Base-by-base conservation (phyloP, 2,329 filamentous ascomycete species). In the Fusarium hainanense region DNA sequence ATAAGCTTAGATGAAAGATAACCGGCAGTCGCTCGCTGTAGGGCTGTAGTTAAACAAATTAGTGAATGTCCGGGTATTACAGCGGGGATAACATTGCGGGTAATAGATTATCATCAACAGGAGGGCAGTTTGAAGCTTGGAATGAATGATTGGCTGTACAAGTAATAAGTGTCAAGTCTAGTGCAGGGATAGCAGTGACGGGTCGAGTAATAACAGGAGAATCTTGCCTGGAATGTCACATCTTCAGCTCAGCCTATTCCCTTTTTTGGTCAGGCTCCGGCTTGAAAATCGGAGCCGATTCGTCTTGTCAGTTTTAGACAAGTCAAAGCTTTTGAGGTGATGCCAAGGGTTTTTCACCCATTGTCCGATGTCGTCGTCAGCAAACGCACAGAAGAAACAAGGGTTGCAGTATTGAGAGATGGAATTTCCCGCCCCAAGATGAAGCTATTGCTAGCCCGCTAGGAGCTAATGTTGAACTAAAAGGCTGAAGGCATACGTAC, bases 311-410 rank as follows among this genome's bases (percentile, higher is more conserved):
- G 54, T 34, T 34, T 37, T 18, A 37, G 28, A 30, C 43, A 40
- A 66, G 61, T 54, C 62, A 54, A 66, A 66, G 63, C 63, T 60
- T 37, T 49, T 57, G 28, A 61, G 58, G 28, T 56, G 50, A 57
- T 40, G 55, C 64, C 51, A 48, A 54, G 46, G 56, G 30, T 41
- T 54, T 54, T 27, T 41, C 40, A 59, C 46, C 51, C 54, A 37
- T 54, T 32, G 51, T 44, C 40, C n/a, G 21, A 37, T 55, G 63
- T 66, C 63, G 63, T 66, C 63, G 63, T 66, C 56, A 66, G 63
- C 63, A 43, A 41, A 25, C 34, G 41, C 43, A 40, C 32, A 61
- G 30, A 20, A 61, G 37, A 20, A 46, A 43, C 61, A 50, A 54
- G 43, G 63, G 63, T 66, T 43, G 18, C 28, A 40, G 20, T 41